Evolutionary conservation across 169 alveolate species (phyloP).

Genomic region (Besnoitia besnoiti): DNA sequence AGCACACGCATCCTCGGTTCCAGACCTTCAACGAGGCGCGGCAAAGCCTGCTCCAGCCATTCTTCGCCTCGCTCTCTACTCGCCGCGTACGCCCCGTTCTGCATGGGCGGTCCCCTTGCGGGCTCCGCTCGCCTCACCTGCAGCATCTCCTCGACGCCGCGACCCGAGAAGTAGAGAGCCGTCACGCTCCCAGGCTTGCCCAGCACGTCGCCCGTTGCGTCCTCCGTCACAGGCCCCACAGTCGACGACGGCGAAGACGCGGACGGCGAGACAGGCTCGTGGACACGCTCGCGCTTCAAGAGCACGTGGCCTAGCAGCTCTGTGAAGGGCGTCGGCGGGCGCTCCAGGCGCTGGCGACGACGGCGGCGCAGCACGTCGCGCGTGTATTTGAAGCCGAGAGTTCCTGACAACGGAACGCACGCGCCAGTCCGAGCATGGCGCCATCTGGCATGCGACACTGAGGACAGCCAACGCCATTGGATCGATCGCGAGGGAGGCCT

Average conservation of each 20-base stretch:
- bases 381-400: not conserved
- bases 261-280: not conserved
- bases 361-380: not conserved
- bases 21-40: too few relatives aligned
- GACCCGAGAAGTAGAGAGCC: slow-evolving; percentile 58
- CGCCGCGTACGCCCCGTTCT: not conserved
- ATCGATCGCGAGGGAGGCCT: too few relatives aligned
- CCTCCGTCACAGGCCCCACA: too few relatives aligned
- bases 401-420: too few relatives aligned
- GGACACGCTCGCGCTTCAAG: not conserved
- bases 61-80: too few relatives aligned
- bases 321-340: slow-evolving; percentile 54
- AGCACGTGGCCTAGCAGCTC: slow-evolving; percentile 56
- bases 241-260: too few relatives aligned
- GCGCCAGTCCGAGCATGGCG: too few relatives aligned
- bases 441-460: too few relatives aligned
- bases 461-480: too few relatives aligned
- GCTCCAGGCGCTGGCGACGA: slow-evolving; percentile 15
- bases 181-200: slow-evolving; percentile 41
- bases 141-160: slow-evolving; percentile 50
- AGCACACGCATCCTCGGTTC: too few relatives aligned
- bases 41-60: too few relatives aligned
- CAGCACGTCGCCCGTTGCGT: slow-evolving; percentile 33
- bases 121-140: slow-evolving; percentile 15
- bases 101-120: not conserved